Percentiles rank a stretch among this genome's conserved stretches.
Conservation (phyloP, 441 rosid genomes). For the Aquilaria agallochum region DNA sequence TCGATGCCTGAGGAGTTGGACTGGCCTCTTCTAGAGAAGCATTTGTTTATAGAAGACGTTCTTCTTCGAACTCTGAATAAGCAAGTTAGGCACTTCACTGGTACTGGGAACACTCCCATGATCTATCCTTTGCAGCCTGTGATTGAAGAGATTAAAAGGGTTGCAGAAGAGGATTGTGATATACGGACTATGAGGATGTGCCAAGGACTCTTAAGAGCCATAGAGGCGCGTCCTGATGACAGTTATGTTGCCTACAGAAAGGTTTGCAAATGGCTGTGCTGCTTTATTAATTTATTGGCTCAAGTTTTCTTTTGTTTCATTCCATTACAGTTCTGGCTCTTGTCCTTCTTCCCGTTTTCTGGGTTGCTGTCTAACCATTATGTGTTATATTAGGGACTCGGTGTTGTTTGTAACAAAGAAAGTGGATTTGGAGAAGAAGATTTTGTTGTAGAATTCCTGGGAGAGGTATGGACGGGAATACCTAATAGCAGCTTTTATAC, state of each 20-base stretch:
- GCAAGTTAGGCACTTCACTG: constrained; percentile 88
- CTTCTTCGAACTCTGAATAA: constrained; percentile 80
- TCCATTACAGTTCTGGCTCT: constrained; percentile 18
- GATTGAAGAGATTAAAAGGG: constrained; percentile 76
- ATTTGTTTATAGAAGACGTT: constrained; percentile 83
- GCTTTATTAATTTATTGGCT: neutral
- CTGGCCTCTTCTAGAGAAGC: constrained; percentile 79
- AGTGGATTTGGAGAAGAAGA: constrained; percentile 94
- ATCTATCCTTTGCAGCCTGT: constrained; percentile 76
- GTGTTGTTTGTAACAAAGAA: constrained; percentile 97
- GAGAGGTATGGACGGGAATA: constrained; percentile 74
- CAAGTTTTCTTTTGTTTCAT: neutral
- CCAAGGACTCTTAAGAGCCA: constrained; percentile 78
- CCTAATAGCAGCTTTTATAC: constrained; percentile 8
- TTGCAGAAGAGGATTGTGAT: constrained; percentile 71
- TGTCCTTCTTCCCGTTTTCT: constrained; percentile 9
- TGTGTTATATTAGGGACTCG: constrained; percentile 76
- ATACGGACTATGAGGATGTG: constrained; percentile 65
- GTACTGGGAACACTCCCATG: constrained; percentile 95
- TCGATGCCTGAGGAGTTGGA: constrained; percentile 95
- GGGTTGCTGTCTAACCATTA: neutral
- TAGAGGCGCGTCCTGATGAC: constrained; percentile 88
- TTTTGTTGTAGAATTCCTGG: constrained; percentile 98
- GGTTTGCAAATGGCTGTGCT: constrained; percentile 38
- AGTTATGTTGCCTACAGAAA: constrained; percentile 96